Conservation (phyloP, 768 basidiomycete species). For the Naganishia vaughanmartiniae region DNA sequence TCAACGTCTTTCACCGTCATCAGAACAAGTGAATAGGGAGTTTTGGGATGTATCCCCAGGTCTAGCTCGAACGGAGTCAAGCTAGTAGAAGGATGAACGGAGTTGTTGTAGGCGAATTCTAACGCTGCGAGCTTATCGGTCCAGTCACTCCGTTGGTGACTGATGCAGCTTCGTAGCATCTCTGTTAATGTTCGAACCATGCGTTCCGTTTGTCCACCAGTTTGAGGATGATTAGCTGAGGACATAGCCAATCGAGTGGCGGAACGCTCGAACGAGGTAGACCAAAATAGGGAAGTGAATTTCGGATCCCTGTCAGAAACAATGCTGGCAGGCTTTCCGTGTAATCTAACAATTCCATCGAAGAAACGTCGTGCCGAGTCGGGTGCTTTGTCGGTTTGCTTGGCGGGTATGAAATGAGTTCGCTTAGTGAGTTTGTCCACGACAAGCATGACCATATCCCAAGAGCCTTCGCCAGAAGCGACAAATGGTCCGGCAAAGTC, state of each 20-base stretch:
- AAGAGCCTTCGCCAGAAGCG: background rate
- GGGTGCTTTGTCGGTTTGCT: conserved; percentile 41
- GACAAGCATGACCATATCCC: conserved; percentile 32
- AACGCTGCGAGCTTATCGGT: background rate
- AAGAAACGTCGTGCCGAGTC: conserved; percentile 37
- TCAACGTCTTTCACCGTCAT: background rate
- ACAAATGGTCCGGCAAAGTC: conserved; percentile 23
- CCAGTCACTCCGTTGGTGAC: conserved; percentile 41
- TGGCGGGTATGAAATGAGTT: conserved; percentile 55
- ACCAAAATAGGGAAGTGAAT: conserved; percentile 57
- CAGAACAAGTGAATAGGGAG: background rate
- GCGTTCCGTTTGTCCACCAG: conserved; percentile 20
- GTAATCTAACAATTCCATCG: conserved; percentile 11
- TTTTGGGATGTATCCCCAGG: conserved; percentile 43
- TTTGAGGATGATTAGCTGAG: conserved; percentile 56
- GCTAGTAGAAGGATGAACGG: conserved; percentile 41
- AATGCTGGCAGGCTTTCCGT: conserved; percentile 53
- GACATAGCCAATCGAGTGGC: conserved; percentile 53
- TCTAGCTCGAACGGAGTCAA: conserved; percentile 51
- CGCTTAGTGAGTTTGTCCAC: conserved; percentile 53
- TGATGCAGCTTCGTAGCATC: conserved; percentile 25
- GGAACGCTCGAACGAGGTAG: conserved; percentile 45
- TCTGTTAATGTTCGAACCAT: conserved; percentile 36
- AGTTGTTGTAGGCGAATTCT: conserved; percentile 52
- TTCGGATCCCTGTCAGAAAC: conserved; percentile 55